These are phyloP conservation scores for Trametes polyzona DNA, from an alignment of 1,284 basidiomycete genomes.

Conservation along the genomic window DNA sequence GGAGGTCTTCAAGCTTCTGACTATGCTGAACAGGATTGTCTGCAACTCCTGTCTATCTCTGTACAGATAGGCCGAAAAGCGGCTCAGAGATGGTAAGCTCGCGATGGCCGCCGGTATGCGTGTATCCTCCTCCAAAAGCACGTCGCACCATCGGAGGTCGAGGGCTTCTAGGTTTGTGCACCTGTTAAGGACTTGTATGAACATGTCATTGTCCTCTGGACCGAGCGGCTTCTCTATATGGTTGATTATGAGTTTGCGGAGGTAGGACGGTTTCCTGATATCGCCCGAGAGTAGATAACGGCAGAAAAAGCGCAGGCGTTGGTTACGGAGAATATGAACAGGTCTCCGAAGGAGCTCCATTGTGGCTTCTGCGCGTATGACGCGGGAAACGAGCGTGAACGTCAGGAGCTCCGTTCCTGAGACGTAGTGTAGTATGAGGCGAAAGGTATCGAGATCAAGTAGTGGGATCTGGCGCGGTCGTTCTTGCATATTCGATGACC, in stretches of 20 bases:
- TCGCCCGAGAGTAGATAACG: neutral
- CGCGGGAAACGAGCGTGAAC: neutral
- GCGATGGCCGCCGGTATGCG: conserved; percentile 1
- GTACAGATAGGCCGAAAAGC: neutral
- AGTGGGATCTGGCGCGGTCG: neutral
- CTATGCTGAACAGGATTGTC: neutral
- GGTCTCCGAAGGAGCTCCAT: conserved; percentile 10
- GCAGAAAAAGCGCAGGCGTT: conserved; percentile 5
- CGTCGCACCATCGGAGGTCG: conserved; percentile 4
- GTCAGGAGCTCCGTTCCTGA: neutral
- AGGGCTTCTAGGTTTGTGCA: conserved; percentile 5
- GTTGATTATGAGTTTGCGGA: conserved; percentile 7
- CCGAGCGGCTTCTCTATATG: neutral
- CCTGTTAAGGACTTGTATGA: neutral
- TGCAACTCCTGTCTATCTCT: neutral
- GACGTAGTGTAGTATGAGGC: conserved; percentile 1
- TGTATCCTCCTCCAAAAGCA: neutral
- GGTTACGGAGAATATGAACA: neutral
- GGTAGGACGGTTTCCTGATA: neutral
- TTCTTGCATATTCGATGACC: neutral
- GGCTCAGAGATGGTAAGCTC: neutral
- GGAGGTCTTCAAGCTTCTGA: neutral
- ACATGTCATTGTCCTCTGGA: neutral
- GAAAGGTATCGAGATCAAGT: conserved; percentile 11
- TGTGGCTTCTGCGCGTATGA: conserved; percentile 2